Conservation (phyloP, 495 filamentous ascomycete species). For the Annulohypoxylon stygium region DNA sequence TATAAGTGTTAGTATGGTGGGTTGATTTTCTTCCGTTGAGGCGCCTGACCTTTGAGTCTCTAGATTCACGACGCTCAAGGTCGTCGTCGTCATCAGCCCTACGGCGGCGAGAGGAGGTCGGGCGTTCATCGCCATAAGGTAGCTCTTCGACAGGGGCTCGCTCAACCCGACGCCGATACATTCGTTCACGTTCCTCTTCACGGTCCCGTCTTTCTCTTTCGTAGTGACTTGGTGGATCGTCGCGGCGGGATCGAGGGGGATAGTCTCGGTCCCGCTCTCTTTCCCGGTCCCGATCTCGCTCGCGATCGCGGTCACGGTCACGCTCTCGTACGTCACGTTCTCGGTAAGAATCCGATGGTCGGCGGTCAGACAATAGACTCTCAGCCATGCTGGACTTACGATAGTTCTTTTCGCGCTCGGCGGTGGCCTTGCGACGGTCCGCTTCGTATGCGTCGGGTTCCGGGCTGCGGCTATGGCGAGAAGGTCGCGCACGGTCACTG, state of each 20-base stretch:
- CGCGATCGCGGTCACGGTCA: constrained; percentile 59
- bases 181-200: constrained; percentile 85
- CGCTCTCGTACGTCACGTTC: constrained; percentile 68
- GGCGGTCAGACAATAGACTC: constrained; percentile 67
- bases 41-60: constrained; percentile 69
- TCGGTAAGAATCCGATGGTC: constrained; percentile 56
- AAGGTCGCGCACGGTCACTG: constrained; percentile 63
- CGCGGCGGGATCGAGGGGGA: constrained; percentile 61
- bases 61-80: constrained; percentile 73
- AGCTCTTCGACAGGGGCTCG: constrained; percentile 82
- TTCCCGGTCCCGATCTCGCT: constrained; percentile 55
- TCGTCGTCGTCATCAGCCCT: constrained; percentile 83
- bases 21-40: constrained; percentile 5
- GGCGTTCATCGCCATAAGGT: constrained; percentile 86
- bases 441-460: constrained; percentile 91
- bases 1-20: constrained; percentile 35
- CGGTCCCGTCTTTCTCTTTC: constrained; percentile 81
- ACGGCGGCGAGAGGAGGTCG: constrained; percentile 70
- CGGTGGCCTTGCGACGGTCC: constrained; percentile 86
- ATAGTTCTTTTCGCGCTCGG: constrained; percentile 88
- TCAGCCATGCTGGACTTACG: constrained; percentile 80
- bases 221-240: constrained; percentile 66
- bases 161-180: constrained; percentile 86
- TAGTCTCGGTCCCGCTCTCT: constrained; percentile 60
- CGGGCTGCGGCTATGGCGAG: constrained; percentile 77